Evolutionary conservation across 768 basidiomycete species (phyloP), one percentile per base, ranked within the genome.

Genomic region (Leccinum sublutescens): DNA sequence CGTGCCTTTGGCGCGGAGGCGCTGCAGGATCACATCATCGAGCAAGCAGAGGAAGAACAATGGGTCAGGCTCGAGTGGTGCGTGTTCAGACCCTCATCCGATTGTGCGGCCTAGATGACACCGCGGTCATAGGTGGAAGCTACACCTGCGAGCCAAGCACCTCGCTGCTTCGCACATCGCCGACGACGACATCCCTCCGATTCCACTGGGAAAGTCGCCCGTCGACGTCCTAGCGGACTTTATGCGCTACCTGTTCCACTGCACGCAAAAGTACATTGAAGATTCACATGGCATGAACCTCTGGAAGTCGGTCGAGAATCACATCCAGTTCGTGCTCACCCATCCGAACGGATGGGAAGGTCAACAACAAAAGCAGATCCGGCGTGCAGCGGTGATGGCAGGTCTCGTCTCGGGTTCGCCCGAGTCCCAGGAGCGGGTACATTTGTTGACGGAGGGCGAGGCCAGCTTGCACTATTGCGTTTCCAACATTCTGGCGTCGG

Each of bases 321-420:
- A 61, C 7, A 77, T 82, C 29, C 77, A 84, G 33, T 83, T 80
- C 58, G 76, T 88, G 5, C 76, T 87, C 15, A 79, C 79, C 1
- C 85, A 86, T 62, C 86, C 86, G 5, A 86, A 87, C 62, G 85
- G 83, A 0, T 88, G 86, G 86, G 85, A 82, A 61, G 83, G 83
- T 1, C 70, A 67, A 1, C 86, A 88, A 63, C 86, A 87, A 61
- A 73, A 71, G 23, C 74, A 79, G 64, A 83, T 87, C 73, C 79
- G 86, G 4, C 68, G 69, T 23, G 86, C 85, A 1, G 83, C 83
- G 0, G 71, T 80, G 1, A 57, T 67, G 19, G 85, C 83, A 0
- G 82, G 82, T 8, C 75, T 88, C 21, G 72, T 87, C 11, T 70
- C 78, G 0, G 70, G 79, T 53, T 75, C 68, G 0, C 57, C 65